Base-by-base conservation (phyloP, 768 basidiomycete genomes). In the Amanita exitialis region DNA sequence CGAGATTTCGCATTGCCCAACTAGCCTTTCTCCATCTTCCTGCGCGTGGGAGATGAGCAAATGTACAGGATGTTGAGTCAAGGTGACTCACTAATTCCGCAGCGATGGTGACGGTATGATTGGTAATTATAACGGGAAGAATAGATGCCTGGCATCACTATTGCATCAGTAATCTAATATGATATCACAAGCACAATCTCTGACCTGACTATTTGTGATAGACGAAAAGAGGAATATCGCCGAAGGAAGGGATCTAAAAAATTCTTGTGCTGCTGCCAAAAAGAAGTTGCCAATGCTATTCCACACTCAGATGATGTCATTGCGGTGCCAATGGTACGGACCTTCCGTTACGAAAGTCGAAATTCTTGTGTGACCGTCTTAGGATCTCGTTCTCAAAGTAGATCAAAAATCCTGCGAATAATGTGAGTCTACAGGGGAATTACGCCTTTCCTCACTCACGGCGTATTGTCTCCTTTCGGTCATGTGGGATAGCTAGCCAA, bases 31-130 rank as follows among this genome's bases (percentile, higher is more conserved):
- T 9, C 87, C 88, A 57, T 93, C 79, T 61, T 82, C 80, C 86
- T 89, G 54, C n/a, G 49, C 9, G 30, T 13, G 15, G 41, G 7
- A 27, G 7, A 27, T 37, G 43, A 30, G 44, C 27, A 48, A 30
- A 32, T 42, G 3, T 37, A 21, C 20, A 18, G 53, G 37, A 35
- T 30, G 47, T 55, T 36, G 52, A 45, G 20, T 32, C 25, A 53
- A 54, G 41, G 44, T 32, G 43, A 35, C 87, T 59, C n/a, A 73
- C 73, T 53, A 95, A 74, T 65, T 94, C 86, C 20, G 86, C 91
- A 35, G 92, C 90, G 55, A 98, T 92, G 12, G 93, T 96, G n/a
- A 92, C 90, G 0, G 88, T 92, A 63, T 91, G 90, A 64, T 91
- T 94, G 10, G 94, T 98, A 36, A 94, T 81, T 56, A 98, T 86